phyloP scores from a whole-genome alignment of 345 rosid species.

The Luvunga scandens region DNA sequence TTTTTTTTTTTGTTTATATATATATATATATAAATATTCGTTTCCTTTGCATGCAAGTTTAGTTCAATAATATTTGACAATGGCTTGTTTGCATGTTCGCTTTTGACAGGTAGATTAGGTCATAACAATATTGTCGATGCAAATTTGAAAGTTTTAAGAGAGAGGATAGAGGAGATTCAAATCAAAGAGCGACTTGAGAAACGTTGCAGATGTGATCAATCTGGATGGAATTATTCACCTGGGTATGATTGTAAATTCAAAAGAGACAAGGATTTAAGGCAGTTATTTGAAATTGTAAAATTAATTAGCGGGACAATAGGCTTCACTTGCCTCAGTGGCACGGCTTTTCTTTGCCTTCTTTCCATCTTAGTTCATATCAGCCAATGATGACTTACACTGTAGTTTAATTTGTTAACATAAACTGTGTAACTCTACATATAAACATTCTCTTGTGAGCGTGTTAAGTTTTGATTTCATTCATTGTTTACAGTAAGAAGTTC shows the following conservation, averaged over 20 bases:
- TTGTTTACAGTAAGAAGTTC: not conserved
- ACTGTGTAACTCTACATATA: not conserved
- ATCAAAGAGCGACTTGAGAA: constrained; percentile 51
- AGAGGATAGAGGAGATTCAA: constrained; percentile 43
- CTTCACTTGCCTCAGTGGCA: constrained; percentile 31
- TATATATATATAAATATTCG: too few species aligned
- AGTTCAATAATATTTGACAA: not conserved
- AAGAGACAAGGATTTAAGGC: constrained; percentile 15
- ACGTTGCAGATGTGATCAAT: constrained; percentile 33
- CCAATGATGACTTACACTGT: not conserved
- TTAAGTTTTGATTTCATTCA: not conserved
- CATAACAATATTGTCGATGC: constrained; percentile 35
- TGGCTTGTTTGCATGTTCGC: not conserved
- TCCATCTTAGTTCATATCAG: constrained; percentile 36
- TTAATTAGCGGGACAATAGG: constrained; percentile 37
- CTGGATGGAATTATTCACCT: constrained; percentile 47
- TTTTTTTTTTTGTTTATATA: too few species aligned
- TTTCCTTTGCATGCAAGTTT: not conserved
- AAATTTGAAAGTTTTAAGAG: constrained; percentile 41
- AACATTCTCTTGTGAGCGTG: not conserved
- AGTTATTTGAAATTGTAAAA: constrained; percentile 29
- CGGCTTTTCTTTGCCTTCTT: constrained; percentile 37
- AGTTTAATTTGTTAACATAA: not conserved
- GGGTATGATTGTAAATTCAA: constrained; percentile 26
- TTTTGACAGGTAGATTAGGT: constrained; percentile 25